Evolutionary conservation across 371 early-diverging fungal genomes (phyloP).

Genomic region (Mortierella sp.): DNA sequence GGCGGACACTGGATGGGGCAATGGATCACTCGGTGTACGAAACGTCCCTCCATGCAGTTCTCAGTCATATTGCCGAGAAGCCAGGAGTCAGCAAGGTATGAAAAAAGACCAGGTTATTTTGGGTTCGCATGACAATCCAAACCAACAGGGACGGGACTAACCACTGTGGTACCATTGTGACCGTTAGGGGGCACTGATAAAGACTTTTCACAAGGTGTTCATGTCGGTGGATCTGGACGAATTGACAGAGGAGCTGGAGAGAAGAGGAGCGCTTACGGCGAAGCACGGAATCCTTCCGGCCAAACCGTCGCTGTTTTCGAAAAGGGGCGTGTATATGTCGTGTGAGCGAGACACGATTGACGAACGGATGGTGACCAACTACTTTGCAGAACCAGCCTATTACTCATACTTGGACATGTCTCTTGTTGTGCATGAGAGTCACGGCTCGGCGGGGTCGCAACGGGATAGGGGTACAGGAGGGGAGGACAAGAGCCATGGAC

Average conservation of each 20-base stretch:
- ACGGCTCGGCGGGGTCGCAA: background rate
- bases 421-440: conserved; percentile 4
- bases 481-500: too few species aligned
- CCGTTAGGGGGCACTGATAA: conserved; percentile 18
- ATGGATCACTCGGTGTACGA: conserved; percentile 25
- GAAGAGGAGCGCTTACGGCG: conserved; percentile 14
- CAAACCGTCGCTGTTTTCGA: conserved; percentile 26
- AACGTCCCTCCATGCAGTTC: conserved; percentile 33
- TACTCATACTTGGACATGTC: conserved; percentile 36
- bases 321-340: conserved; percentile 6
- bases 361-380: conserved; percentile 38
- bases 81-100: conserved; percentile 39
- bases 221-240: conserved; percentile 40
- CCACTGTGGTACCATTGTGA: too few species aligned
- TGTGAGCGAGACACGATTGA: conserved; percentile 43
- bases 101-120: too few species aligned
- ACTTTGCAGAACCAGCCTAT: conserved; percentile 25
- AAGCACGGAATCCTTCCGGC: conserved; percentile 19
- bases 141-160: too few species aligned
- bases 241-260: conserved; percentile 36
- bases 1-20: conserved; percentile 30
- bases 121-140: background rate
- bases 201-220: conserved; percentile 23
- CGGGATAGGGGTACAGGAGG: background rate
- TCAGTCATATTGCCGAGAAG: conserved; percentile 33